Base-by-base conservation (phyloP, 371 early-diverging fungal genomes). In the Mucor saturninus region DNA sequence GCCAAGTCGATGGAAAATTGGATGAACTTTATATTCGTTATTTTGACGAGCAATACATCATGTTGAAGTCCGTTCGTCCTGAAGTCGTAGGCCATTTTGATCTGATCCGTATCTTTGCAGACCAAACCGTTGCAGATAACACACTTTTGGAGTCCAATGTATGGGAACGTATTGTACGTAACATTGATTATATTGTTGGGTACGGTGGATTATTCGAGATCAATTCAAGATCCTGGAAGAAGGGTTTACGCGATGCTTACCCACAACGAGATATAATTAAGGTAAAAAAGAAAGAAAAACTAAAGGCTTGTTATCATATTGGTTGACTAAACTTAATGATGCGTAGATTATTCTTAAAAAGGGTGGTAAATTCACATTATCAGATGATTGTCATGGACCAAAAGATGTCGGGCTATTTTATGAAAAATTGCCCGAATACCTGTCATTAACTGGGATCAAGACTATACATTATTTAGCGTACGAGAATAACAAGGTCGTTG, bases 21-120 rank as follows among this genome's bases (percentile, higher is more conserved):
- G 35, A 29, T 5, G 28, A 51, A 0, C 59, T 95, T 62, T 96
- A 90, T 68, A 71, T 62, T 30, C 80, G 76, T 0, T 98, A 97
- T 68, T 98, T 95, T 86, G 93, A 98, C 70, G 86, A 85, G 29
- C 98, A 98, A 72, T 89, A 77, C 49, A 79, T 77, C 21, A 83
- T 97, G 88, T 65, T 98, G 2, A 72, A 73, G 29, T 65, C 67
- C 5, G 67, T 88, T 1, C 72, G 87, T 57, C 97, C 98, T 4
- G 84, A 84, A 29, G 90, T 97, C 0, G 83, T 98, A 3, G 98
- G 96, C 0, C 98, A 98, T 74, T 94, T 98, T 75, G 98, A 98
- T 74, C 77, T 97, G 50, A 85, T 96, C 5, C 84, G 95, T 11
- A 86, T 96, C 40, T 97, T 91, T 79, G 85, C 89, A 29, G 84